These are phyloP conservation scores for Ustilago hordei DNA, from an alignment of 1,284 basidiomycete species.

Conservation along the genomic window DNA sequence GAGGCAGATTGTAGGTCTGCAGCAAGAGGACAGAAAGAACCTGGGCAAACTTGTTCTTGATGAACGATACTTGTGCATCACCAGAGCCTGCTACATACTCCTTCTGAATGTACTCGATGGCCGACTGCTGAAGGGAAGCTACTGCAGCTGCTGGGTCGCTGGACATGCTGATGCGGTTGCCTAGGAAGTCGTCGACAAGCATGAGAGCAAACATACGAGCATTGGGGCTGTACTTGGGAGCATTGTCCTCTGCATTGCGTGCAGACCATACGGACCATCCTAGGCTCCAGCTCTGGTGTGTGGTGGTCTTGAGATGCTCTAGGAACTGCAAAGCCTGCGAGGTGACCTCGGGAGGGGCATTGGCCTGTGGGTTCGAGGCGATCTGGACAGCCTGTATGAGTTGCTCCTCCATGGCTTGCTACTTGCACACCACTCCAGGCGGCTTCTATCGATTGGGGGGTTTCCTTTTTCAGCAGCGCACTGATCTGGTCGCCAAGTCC, in stretches of 20 bases:
- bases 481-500: not conserved
- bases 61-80: constrained; percentile 70
- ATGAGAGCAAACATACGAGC: constrained; percentile 86
- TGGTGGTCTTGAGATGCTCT: constrained; percentile 79
- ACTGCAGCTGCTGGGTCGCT: constrained; percentile 59
- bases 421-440: not conserved
- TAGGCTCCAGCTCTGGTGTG: constrained; percentile 79
- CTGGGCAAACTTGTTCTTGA: constrained; percentile 97
- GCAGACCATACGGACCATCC: constrained; percentile 67
- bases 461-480: not conserved
- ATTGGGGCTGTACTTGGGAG: constrained; percentile 78
- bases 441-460: not conserved
- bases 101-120: constrained; percentile 61
- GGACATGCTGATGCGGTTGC: constrained; percentile 73
- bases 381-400: constrained; percentile 84
- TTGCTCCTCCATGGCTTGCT: constrained; percentile 71
- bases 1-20: constrained; percentile 86
- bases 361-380: constrained; percentile 78
- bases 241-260: constrained; percentile 73
- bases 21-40: constrained; percentile 95
- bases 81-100: constrained; percentile 63
- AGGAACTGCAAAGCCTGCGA: constrained; percentile 85
- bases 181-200: constrained; percentile 85
- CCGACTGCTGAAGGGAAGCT: constrained; percentile 62
- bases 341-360: constrained; percentile 72